These are phyloP conservation scores for Aureobasidium lini DNA, from an alignment of 2,329 filamentous ascomycete genomes.

Conservation along the genomic window DNA sequence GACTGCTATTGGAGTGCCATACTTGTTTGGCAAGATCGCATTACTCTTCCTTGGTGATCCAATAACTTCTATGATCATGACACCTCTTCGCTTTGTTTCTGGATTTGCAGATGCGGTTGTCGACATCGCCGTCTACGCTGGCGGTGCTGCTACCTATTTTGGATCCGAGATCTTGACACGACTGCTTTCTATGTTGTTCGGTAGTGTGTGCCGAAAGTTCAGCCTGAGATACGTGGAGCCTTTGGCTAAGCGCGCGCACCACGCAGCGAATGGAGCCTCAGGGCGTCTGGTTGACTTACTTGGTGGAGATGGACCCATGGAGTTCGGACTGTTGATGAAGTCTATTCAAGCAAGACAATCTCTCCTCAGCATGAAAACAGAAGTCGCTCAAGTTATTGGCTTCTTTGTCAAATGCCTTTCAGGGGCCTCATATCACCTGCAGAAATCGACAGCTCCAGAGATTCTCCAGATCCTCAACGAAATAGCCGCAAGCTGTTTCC, in stretches of 20 bases:
- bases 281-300: neutral
- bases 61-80: constrained; percentile 54
- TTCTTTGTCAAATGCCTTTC: neutral
- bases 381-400: neutral
- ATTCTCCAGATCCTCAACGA: neutral
- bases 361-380: constrained; percentile 7
- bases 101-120: constrained; percentile 70
- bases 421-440: neutral
- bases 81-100: constrained; percentile 66
- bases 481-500: neutral
- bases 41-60: constrained; percentile 76
- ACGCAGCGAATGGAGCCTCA: neutral
- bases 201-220: neutral
- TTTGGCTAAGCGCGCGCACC: constrained; percentile 1
- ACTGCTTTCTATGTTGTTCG: neutral
- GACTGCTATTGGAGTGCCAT: constrained; percentile 80
- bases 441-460: neutral
- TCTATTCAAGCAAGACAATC: constrained; percentile 16
- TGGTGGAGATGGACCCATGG: neutral
- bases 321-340: constrained; percentile 9
- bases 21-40: constrained; percentile 80
- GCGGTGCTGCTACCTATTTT: constrained; percentile 24
- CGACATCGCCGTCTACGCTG: constrained; percentile 61
- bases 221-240: neutral
- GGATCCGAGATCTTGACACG: neutral